A percentile compares a stretch with the other conserved stretches of the same genome.
These are phyloP conservation scores for Ciborinia camelliae DNA, from an alignment of 2,329 filamentous ascomycete species.

Conservation along the genomic window DNA sequence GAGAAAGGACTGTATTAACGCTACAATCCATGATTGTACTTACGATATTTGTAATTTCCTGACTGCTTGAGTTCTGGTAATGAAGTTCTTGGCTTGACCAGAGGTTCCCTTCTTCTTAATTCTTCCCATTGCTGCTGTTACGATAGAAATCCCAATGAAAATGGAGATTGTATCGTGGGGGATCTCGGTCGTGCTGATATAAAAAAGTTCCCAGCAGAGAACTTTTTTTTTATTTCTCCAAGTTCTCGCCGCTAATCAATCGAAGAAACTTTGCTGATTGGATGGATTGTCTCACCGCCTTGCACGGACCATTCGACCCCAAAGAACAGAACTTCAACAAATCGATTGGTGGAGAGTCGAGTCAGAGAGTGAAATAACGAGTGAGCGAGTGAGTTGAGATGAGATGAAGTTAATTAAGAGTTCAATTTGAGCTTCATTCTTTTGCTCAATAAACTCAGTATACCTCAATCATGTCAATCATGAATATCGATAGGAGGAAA, in stretches of 20 bases:
- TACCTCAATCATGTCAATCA: slow-evolving; percentile 33
- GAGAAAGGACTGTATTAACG: not conserved
- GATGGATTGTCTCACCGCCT: slow-evolving; percentile 20
- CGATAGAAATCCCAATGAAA: slow-evolving; percentile 2
- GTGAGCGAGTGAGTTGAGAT: not conserved
- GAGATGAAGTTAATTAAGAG: not conserved
- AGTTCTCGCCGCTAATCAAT: slow-evolving; percentile 13
- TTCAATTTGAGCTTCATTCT: slow-evolving; percentile 24
- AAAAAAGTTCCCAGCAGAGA: slow-evolving; percentile 18
- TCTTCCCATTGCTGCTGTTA: slow-evolving; percentile 56
- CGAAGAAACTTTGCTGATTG: slow-evolving; percentile 16
- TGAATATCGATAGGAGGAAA: slow-evolving; percentile 57
- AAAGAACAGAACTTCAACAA: slow-evolving; percentile 7
- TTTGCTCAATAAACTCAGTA: slow-evolving; percentile 21
- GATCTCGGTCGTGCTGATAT: slow-evolving; percentile 19
- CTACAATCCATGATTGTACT: slow-evolving; percentile 1
- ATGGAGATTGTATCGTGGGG: slow-evolving; percentile 1
- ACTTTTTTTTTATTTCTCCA: slow-evolving; percentile 19
- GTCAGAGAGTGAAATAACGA: not conserved
- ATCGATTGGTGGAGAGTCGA: slow-evolving; percentile 8
- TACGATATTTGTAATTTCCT: slow-evolving; percentile 82
- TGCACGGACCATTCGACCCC: not conserved
- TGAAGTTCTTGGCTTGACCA: slow-evolving; percentile 96
- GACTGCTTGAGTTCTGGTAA: slow-evolving; percentile 93
- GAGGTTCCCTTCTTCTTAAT: slow-evolving; percentile 87